These are phyloP conservation scores for Backusella macrospora DNA, from an alignment of 192 early-diverging fungal species.

Conservation along the genomic window DNA sequence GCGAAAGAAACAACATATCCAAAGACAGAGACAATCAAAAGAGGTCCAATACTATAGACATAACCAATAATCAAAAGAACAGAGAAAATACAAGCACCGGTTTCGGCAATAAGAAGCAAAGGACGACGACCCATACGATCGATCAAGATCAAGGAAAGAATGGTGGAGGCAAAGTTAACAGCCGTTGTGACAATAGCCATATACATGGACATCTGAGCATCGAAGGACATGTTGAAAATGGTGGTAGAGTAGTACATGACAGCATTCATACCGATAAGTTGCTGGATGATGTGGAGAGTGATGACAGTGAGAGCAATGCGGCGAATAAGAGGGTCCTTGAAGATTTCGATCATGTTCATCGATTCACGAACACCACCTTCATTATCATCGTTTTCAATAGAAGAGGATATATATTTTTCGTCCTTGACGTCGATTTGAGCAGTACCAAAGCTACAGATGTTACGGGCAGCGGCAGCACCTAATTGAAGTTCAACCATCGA, in stretches of 20 bases:
- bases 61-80: slow-evolving; percentile 56
- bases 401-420: background rate
- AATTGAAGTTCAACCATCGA: slow-evolving; percentile 51
- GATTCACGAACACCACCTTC: slow-evolving; percentile 21
- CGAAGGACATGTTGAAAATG: too few species aligned
- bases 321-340: slow-evolving; percentile 60
- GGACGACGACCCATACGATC: background rate
- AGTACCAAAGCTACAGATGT: background rate
- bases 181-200: background rate
- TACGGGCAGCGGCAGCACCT: background rate
- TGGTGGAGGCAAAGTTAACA: background rate
- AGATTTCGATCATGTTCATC: slow-evolving; percentile 51
- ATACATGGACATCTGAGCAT: slow-evolving; percentile 39
- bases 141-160: background rate
- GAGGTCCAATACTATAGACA: slow-evolving; percentile 49
- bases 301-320: slow-evolving; percentile 64
- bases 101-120: slow-evolving; percentile 1
- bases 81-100: background rate
- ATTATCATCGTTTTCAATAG: slow-evolving; percentile 5
- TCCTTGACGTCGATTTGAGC: background rate
- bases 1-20: slow-evolving; percentile 77
- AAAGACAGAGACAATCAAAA: slow-evolving; percentile 70
- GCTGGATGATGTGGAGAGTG: slow-evolving; percentile 72
- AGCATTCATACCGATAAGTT: slow-evolving; percentile 83
- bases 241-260: too few species aligned